Percentiles rank a stretch among this genome's conserved stretches.
Evolutionary conservation across 805 yeast species (phyloP).

Genomic region (Yarrowia sp.): DNA sequence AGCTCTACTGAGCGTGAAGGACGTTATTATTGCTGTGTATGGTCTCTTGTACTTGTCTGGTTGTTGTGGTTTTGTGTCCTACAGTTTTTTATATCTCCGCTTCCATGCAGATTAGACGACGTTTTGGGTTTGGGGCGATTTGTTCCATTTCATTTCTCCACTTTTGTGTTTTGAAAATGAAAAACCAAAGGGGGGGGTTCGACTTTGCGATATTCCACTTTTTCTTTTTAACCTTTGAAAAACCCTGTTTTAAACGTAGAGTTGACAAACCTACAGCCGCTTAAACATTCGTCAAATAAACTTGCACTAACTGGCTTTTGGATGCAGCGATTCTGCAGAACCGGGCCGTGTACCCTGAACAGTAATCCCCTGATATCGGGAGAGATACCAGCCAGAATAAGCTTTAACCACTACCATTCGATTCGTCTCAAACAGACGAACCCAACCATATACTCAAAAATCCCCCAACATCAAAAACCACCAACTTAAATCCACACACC

Average conservation of each 20-base stretch:
- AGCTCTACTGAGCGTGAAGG: no score
- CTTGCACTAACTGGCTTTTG: neutral
- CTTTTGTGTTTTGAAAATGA: neutral
- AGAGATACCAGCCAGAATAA: neutral
- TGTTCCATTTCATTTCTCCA: conserved; percentile 6
- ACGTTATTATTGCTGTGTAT: no score
- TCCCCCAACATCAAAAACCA: neutral
- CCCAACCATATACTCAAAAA: neutral
- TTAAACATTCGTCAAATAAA: conserved; percentile 3
- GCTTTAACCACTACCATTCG: neutral
- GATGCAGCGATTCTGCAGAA: conserved; percentile 23
- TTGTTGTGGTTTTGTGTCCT: neutral
- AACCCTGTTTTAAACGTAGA: neutral
- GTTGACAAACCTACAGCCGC: neutral
- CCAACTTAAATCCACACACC: neutral
- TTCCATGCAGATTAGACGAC: conserved; percentile 17
- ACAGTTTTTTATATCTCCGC: neutral
- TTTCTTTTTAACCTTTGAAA: neutral
- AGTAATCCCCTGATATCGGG: neutral
- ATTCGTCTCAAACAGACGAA: neutral
- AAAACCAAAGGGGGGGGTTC: neutral
- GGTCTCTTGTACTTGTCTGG: neutral
- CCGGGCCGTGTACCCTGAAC: conserved; percentile 15
- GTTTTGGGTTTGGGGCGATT: neutral
- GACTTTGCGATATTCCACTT: neutral